Base-by-base conservation (phyloP, 768 basidiomycete genomes). In the Amanita thiersii region DNA sequence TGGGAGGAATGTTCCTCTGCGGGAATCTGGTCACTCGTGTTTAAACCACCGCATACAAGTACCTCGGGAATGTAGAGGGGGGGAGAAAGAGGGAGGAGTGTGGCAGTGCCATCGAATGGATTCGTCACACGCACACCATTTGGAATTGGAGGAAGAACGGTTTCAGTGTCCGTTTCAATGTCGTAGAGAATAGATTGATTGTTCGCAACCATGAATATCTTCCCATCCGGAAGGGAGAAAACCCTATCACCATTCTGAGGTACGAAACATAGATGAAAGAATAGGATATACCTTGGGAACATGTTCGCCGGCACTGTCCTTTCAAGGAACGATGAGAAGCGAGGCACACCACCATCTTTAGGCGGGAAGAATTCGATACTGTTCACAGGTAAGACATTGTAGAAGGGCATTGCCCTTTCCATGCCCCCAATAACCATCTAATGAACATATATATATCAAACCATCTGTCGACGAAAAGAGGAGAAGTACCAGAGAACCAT, bases 311-410 rank as follows among this genome's bases (percentile, higher is more conserved):
- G 58, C 20, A 61, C 45, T 46, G 26, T 43, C 10, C 39, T 37
- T 21, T 52, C 48, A 15, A 63, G 55, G 47, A 58, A 56, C 9
- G 49, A 50, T 4, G 53, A 53, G 10, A 52, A 58, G 12, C 52
- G 53, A 18, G 56, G 58, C 11, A 57, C 43, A 44, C 63, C 63
- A 14, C 59, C 56, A 40, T 66, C 64, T 40, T 68, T 68, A 4
- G 61, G 53, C 3, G 66, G 66, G 54, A 57, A 65, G 38, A 65
- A 68, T 44, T 66, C 66, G 37, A 63, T 57, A 0, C 76, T 79
- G 55, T 79, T 79, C 38, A 74, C 70, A 3, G 77, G 77, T 39
- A 63, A 68, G 20, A 72, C 76, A 51, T 82, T 80, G 54, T 80
- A 79, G 68, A 79, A 83, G 2, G 77, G 77, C 5, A 45, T 56